Evolutionary conservation across 2,329 filamentous ascomycete genomes (phyloP).

Genomic region (Colletotrichum brevisporum): DNA sequence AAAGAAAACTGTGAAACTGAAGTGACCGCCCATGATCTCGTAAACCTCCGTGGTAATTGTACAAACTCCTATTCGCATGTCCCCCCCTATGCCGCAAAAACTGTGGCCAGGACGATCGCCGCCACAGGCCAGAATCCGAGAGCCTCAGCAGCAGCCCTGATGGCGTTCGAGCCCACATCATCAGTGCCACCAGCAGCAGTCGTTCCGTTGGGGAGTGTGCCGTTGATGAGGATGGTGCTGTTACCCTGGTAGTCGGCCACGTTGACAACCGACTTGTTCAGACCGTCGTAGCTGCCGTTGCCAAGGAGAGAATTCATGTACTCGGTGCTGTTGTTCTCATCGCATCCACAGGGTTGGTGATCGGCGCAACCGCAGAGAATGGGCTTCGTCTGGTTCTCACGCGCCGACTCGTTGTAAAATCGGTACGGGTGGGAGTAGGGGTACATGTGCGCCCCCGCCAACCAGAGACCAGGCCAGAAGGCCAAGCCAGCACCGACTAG

Average conservation of each 20-base stretch:
- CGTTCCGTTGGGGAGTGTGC: constrained; percentile 79
- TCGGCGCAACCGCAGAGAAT: constrained; percentile 73
- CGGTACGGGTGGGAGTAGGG: constrained; percentile 71
- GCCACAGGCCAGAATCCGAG: constrained; percentile 66
- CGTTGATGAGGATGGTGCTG: constrained; percentile 78
- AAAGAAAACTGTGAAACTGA: not conserved
- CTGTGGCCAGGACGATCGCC: constrained; percentile 59
- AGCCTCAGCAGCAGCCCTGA: constrained; percentile 52
- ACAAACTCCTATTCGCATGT: not conserved
- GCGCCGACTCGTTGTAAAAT: constrained; percentile 62
- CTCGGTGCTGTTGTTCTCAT: constrained; percentile 55
- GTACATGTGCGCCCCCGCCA: constrained; percentile 63
- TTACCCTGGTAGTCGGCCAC: constrained; percentile 68
- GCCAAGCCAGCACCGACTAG: constrained; percentile 64
- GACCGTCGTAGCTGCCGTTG: constrained; percentile 64
- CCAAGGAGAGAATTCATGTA: constrained; percentile 76
- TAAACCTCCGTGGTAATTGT: not conserved
- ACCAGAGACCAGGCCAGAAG: constrained; percentile 77
- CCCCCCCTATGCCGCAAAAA: constrained; percentile 56
- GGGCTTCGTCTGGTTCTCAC: constrained; percentile 70
- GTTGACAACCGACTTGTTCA: constrained; percentile 73
- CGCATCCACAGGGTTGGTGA: constrained; percentile 66
- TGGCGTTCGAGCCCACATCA: constrained; percentile 53
- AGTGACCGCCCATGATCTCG: not conserved
- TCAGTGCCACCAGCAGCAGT: constrained; percentile 57